These are phyloP conservation scores for Solanum habrochaites DNA, from an alignment of 257 asterid genomes.

Conservation along the genomic window DNA sequence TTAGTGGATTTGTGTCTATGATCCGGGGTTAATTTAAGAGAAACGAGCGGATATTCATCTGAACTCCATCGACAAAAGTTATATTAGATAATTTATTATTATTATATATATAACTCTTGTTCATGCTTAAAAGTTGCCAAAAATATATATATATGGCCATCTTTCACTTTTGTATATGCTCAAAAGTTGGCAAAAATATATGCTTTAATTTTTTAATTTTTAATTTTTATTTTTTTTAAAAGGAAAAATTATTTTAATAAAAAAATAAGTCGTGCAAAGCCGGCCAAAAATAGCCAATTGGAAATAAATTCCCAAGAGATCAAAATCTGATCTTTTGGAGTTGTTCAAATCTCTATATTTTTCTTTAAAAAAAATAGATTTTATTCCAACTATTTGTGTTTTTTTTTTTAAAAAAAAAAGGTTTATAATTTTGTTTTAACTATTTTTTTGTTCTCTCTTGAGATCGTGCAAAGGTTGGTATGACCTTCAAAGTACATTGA, in stretches of 20 bases:
- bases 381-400: background rate
- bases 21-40: fast-evolving
- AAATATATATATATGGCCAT: background rate
- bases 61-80: background rate
- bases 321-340: background rate
- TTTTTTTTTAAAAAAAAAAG: no score
- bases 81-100: no score
- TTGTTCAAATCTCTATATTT: background rate
- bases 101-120: background rate
- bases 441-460: background rate
- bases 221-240: background rate
- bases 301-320: background rate
- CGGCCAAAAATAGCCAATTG: background rate
- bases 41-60: background rate
- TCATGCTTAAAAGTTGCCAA: background rate
- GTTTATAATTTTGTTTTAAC: background rate
- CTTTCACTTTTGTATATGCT: no score
- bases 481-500: background rate
- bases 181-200: background rate
- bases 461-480: background rate
- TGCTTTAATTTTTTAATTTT: background rate
- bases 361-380: background rate
- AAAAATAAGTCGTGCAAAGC: background rate
- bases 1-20: background rate
- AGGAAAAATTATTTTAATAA: background rate